Conservation (phyloP, 441 rosid species). For the Oxalis stricta region DNA sequence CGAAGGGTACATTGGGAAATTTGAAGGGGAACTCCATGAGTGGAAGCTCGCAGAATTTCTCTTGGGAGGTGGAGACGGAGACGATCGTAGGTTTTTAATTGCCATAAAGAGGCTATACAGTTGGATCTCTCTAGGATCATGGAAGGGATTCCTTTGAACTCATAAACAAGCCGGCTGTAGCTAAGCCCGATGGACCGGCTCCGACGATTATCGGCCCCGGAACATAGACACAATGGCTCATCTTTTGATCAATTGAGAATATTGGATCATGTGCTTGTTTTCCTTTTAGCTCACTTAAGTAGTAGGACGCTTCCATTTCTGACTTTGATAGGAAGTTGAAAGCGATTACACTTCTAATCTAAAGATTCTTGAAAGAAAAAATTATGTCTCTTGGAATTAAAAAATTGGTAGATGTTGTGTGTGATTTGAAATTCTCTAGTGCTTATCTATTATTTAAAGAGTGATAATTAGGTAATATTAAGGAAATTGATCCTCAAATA, state of each 20-base stretch:
- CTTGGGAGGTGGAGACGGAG: slow-evolving; percentile 35
- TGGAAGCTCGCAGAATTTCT: slow-evolving; percentile 33
- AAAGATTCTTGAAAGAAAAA: too few species aligned
- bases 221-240: slow-evolving; percentile 7
- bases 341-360: too few species aligned
- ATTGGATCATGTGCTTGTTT: slow-evolving; percentile 63
- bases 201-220: slow-evolving; percentile 24
- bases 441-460: slow-evolving; percentile 14
- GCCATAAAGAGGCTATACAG: slow-evolving; percentile 36
- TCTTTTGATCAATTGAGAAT: slow-evolving; percentile 17
- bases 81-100: slow-evolving; percentile 27
- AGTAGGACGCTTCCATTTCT: slow-evolving; percentile 5
- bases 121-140: slow-evolving; percentile 25
- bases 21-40: slow-evolving; percentile 22
- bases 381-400: too few species aligned
- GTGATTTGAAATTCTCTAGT: background rate
- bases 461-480: slow-evolving; percentile 10
- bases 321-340: too few species aligned
- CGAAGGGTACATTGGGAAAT: slow-evolving; percentile 24
- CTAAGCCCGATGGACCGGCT: slow-evolving; percentile 36
- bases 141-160: slow-evolving; percentile 13
- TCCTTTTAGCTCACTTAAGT: slow-evolving; percentile 58
- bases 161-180: slow-evolving; percentile 26
- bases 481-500: slow-evolving; percentile 11
- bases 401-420: too few species aligned